phyloP scores from a whole-genome alignment of 2,329 filamentous ascomycete genomes.

The Clarireedia paspali region DNA sequence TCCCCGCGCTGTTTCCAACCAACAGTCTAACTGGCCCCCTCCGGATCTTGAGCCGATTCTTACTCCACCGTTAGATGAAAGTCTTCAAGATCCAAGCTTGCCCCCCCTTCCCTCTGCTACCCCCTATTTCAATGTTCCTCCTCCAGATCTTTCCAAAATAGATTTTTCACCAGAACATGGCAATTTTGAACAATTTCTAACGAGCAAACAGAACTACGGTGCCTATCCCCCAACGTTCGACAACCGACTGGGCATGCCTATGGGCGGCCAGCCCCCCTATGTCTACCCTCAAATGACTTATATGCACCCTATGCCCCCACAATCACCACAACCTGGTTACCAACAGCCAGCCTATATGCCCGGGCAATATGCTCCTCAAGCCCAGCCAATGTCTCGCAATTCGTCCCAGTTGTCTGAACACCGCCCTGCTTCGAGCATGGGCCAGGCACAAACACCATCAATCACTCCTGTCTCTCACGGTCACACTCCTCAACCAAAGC shows the following conservation, averaged over 20 bases:
- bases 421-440: constrained; percentile 40
- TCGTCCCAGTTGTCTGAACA: constrained; percentile 69
- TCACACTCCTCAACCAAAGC: constrained; percentile 49
- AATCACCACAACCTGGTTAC: constrained; percentile 39
- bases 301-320: constrained; percentile 36
- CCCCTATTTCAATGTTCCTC: constrained; percentile 18
- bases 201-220: constrained; percentile 49
- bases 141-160: constrained; percentile 26
- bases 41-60: constrained; percentile 4
- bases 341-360: constrained; percentile 34
- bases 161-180: constrained; percentile 63
- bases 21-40: constrained; percentile 7
- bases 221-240: constrained; percentile 48
- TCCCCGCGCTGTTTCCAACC: constrained; percentile 15
- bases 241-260: constrained; percentile 31
- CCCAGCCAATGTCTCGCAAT: constrained; percentile 71
- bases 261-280: constrained; percentile 32
- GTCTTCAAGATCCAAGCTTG: constrained; percentile 9
- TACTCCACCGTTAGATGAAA: constrained; percentile 2
- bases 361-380: constrained; percentile 36
- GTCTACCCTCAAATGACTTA: constrained; percentile 42
- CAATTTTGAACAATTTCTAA: constrained; percentile 54
- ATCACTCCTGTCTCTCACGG: constrained; percentile 35
- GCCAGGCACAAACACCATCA: constrained; percentile 28
- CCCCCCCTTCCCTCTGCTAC: constrained; percentile 23